Evolutionary conservation across 345 rosid genomes (phyloP), one percentile per base, ranked within the genome.

Genomic region (Brassica incana): DNA sequence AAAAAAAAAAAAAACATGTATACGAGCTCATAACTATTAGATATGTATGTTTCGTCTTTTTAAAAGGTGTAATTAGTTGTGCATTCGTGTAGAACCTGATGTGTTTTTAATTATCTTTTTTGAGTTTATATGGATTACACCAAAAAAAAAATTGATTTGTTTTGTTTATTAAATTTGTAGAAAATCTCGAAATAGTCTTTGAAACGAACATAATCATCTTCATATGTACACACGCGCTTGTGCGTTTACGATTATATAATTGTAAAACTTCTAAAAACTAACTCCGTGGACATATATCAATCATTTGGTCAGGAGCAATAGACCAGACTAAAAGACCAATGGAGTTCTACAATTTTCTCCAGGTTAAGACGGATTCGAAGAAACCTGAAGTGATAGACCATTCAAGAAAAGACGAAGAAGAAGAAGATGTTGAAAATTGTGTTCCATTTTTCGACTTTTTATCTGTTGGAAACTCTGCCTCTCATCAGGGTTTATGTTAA

Each of bases 301-400:
- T 74, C 5, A 61, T 54, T 43, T 70, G 67, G 38, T 29, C 60
- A 75, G 83, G 58, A 58, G 58, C 33, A 58, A 59, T 38, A 30
- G 66, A 65, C 48, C 74, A 71, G 32, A 71, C n/a, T 2, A 72
- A 71, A 66, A 38, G 70, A 61, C 83, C 83, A 20, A 69, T 79
- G 4, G 92, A 91, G 76, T 90, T 91, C 62, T 90, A 88, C 74
- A 87, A 91, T 43, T 91, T 91, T 83, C 90, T 91, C 2, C 91
- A 86, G 80, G 85, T 91, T 56, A 85, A 88, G 58, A 80, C 90
- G 0, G 97, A 90, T 16, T 88, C 88, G 1, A 87, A 84, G 54
- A 87, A 60, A 79, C 84, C 84, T 8, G 91, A 86, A 70, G 88
- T 84, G 70, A 77, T 77, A 32, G 78, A 89, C 58, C 87, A 80